Base-by-base conservation (phyloP, 108 stramenopile species). In the Skeletonema marinoi region DNA sequence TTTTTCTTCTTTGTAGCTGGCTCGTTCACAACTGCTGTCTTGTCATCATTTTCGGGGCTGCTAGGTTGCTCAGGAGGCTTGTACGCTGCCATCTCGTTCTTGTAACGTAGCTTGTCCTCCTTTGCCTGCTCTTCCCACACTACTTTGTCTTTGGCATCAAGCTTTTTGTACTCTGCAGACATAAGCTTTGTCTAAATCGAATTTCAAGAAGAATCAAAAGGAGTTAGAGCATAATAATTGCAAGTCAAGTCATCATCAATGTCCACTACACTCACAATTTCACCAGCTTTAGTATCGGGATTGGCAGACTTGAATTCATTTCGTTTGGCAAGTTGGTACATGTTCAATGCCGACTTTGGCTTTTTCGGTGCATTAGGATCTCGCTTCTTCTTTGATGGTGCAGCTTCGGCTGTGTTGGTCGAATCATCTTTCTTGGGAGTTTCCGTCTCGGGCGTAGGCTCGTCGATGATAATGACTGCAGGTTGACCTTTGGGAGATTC, bases 321-420 rank as follows among this genome's bases (percentile, higher is more conserved):
- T 60, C 93, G 87, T 44, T 90, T 81, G 12, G 87, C 88, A 61
- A 92, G 90, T 14, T 87, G 88, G 71, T 88, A 95, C 42, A 92
- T 72, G 82, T 91, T 92, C 83, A 91, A 95, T 6, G 91, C 90
- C 50, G 87, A 88, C 92, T 90, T 94, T 74, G 89, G 89, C 36
- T 90, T 71, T 86, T 91, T 93, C n/a, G 92, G 92, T 61, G 83
- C 85, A 66, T 85, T 83, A 17, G 92, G 92, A 67, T 93, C 92
- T 81, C 88, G 71, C 33, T 75, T 74, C 64, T 73, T 70, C 70
- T 81, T 81, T 63, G 62, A 71, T 60, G 73, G 48, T 38, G 31
- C 13, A 36, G 41, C 25, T 69, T 68, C 14, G 46, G 51, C 81
- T 78, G 66, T 54, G 8, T 54, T 54, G 13, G 17, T 54, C 5